These are phyloP conservation scores for Solanum arcanum DNA, from an alignment of 257 asterid genomes.

Conservation along the genomic window DNA sequence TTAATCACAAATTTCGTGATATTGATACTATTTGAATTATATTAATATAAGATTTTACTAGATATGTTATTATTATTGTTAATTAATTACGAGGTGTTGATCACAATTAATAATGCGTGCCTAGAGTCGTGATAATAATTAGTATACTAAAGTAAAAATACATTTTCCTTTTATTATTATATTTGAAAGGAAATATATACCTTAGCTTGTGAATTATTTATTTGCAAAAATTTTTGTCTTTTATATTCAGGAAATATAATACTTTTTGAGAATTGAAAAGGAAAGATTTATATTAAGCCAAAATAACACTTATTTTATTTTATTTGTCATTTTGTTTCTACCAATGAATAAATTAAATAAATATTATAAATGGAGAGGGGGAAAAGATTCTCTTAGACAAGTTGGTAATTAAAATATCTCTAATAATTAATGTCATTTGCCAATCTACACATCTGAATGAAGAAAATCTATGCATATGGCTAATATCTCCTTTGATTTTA, in stretches of 20 bases:
- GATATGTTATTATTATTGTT: background rate
- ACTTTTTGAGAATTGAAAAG: background rate
- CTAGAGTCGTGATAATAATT: background rate
- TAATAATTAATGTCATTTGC: background rate
- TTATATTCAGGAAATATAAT: background rate
- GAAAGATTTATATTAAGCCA: background rate
- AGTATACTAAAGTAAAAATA: background rate
- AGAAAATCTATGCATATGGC: background rate
- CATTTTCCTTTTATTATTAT: background rate
- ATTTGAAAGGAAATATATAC: background rate
- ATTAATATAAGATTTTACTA: background rate
- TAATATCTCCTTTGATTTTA: background rate
- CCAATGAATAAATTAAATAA: background rate
- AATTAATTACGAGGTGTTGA: background rate
- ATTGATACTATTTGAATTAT: too few relatives aligned
- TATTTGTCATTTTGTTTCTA: background rate
- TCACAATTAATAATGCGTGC: background rate
- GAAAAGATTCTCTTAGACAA: background rate
- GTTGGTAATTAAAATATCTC: background rate
- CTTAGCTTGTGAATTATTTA: background rate
- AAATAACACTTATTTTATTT: background rate
- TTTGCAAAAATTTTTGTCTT: background rate
- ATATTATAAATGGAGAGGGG: background rate
- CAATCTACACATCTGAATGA: background rate
- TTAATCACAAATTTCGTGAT: background rate